Evolutionary conservation across 2,329 filamentous ascomycete species (phyloP).

Genomic region (Penicillium paneum): DNA sequence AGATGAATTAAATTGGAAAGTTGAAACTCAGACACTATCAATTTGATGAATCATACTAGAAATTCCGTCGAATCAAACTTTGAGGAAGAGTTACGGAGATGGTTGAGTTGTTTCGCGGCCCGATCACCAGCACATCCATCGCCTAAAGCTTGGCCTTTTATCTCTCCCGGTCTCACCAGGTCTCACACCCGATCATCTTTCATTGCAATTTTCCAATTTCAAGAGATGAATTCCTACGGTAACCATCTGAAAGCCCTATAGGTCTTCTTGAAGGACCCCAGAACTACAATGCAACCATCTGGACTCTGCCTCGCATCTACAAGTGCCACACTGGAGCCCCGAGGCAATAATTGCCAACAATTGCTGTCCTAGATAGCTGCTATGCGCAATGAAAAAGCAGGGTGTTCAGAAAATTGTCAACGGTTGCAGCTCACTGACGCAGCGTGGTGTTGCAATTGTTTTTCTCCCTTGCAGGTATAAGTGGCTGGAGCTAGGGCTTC

Average conservation of each 20-base stretch:
- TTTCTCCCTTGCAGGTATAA: constrained; percentile 19
- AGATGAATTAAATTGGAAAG: constrained; percentile 15
- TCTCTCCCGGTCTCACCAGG: neutral
- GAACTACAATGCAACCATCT: neutral
- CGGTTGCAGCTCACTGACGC: neutral
- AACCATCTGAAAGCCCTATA: neutral
- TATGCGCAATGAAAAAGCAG: constrained; percentile 3
- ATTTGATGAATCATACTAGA: constrained; percentile 10
- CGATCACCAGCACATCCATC: constrained; percentile 2
- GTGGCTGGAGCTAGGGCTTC: constrained; percentile 16
- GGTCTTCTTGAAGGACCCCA: neutral
- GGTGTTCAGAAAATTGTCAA: neutral
- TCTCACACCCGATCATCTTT: neutral
- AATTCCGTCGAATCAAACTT: constrained; percentile 6
- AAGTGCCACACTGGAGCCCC: neutral
- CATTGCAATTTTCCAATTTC: neutral
- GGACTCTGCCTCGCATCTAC: neutral
- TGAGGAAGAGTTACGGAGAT: constrained; percentile 4
- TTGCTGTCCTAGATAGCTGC: constrained; percentile 8
- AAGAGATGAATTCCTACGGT: neutral
- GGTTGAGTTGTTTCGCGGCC: constrained; percentile 11
- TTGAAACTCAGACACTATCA: constrained; percentile 12
- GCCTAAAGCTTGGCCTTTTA: constrained; percentile 9
- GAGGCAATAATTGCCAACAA: constrained; percentile 11
- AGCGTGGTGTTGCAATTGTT: neutral